A percentile compares a stretch with the other conserved stretches of the same genome.
Evolutionary conservation across 106 monocot species (phyloP).

Genomic region (Gastrodia elata): DNA sequence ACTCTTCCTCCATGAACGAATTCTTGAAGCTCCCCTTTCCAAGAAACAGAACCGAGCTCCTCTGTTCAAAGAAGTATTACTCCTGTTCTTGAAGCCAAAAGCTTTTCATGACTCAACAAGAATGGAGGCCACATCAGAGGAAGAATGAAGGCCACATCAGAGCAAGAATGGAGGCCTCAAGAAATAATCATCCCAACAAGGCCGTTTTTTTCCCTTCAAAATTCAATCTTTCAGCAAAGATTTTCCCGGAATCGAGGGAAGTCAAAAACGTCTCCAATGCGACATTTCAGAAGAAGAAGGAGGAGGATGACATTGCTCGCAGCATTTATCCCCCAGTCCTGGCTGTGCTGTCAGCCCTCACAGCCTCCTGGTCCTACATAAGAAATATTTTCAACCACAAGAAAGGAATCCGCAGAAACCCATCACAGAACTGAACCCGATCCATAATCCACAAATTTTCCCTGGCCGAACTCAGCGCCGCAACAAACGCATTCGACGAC

Average conservation of each 20-base stretch:
- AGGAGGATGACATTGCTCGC: not conserved
- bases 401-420: not conserved
- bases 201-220: slow-evolving; percentile 27
- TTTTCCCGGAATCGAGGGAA: too few relatives aligned
- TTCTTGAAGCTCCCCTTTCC: too few relatives aligned
- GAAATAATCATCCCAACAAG: slow-evolving; percentile 21
- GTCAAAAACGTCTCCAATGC: too few relatives aligned
- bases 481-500: slow-evolving; percentile 48
- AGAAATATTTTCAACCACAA: not conserved
- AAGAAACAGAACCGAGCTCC: slow-evolving; percentile 1
- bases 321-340: not conserved
- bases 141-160: too few relatives aligned
- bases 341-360: not conserved
- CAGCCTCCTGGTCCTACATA: not conserved
- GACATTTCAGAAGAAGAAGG: not conserved
- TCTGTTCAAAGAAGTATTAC: too few relatives aligned
- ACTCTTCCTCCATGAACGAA: too few relatives aligned
- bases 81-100: too few relatives aligned
- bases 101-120: too few relatives aligned
- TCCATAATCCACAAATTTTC: slow-evolving; percentile 59
- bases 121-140: too few relatives aligned
- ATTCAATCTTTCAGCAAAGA: slow-evolving; percentile 32
- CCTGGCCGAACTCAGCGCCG: slow-evolving; percentile 41
- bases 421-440: not conserved
- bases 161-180: slow-evolving; percentile 30